Evolutionary conservation across 257 asterid genomes (phyloP), one percentile per base, ranked within the genome.

Genomic region (Fraxinus excelsior): DNA sequence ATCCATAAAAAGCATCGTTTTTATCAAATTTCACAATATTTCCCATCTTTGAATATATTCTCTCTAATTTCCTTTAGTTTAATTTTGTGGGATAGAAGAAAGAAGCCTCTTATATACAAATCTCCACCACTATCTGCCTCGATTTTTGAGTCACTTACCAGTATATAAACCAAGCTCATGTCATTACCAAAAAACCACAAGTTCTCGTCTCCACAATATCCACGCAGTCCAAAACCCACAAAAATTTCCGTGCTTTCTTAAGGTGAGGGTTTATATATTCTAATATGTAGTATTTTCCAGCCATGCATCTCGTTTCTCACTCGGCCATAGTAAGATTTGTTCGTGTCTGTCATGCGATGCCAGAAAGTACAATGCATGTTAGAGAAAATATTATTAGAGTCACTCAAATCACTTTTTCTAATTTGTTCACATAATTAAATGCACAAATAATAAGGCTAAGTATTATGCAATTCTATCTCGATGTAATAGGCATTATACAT

Each of bases 21-120:
- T 91, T 88, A 87, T 93, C 89, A 91, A 89, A 90, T 87, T 86
- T 76, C 87, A 83, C 86, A 87, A 84, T 51, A 80, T 68, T 80
- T 82, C 62, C 78, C 80, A 46, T 86, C 91, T 86, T 85, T 81
- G 84, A 78, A 76, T 56, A n/a, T 56, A 76, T 82, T 83, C 74
- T 71, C 79, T 80, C 76, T 78, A 69, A 56, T 78, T 80, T 75
- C 19, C 73, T 81, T 64, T 49, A 40, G 5, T 68, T 75, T 79
- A 53, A n/a, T 81, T 75, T 74, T 80, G 56, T 32, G 49, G 77
- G 62, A 19, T 69, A 78, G 62, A 67, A 83, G 82, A 81, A 85
- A 79, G 74, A 77, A 78, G 70, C 80, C 80, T 51, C 69, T 58
- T 53, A 56, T 0, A 7, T 62, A 10, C 32, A 25, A 62, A 62